Evolutionary conservation across 495 filamentous ascomycete genomes (phyloP), one percentile per base, ranked within the genome.

Genomic region (Massariosphaeria phaeospora): DNA sequence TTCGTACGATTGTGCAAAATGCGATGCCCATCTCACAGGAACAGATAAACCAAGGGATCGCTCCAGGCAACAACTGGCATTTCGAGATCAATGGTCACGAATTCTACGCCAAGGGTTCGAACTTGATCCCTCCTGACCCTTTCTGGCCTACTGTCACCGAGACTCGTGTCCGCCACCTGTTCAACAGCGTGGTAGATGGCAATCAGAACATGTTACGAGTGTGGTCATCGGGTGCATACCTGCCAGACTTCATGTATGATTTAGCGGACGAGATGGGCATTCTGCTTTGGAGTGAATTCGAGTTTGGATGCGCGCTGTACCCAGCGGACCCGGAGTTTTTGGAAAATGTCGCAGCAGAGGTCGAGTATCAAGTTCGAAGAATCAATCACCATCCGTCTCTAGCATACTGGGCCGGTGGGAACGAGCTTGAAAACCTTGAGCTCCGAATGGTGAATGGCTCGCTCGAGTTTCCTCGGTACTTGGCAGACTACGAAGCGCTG

Each of bases 121-220:
- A 85, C 44, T 76, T 84, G 47, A 84, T 86, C 52, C 82, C 83
- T 0, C 79, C 81, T 5, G 82, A 85, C 59, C 73, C 75, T 0
- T 85, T 86, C 64, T 85, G 82, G 82, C 76, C 82, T 0, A 71
- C 81, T 9, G 79, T 84, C 6, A 84, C 81, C 0, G 68, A 74
- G 31, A 65, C 65, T 0, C 73, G 69, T 30, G 78, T 85, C 63
- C 66, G 72, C 26, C 73, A 75, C 30, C 62, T 85, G 8, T 82
- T 85, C 50, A 68, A 78, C 40, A 75, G 78, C 0, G 78, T 78
- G 2, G 67, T 79, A 2, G 76, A 70, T 7, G 82, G 76, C 3
- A 80, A 84, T 48, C 81, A 84, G 63, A 86, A 86, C 61, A 84
- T 86, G 83, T 74, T 86, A 3, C 77, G 82, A 0, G 77, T 85